phyloP scores from a whole-genome alignment of 345 rosid species.

The Rhodamnia rubescens region DNA sequence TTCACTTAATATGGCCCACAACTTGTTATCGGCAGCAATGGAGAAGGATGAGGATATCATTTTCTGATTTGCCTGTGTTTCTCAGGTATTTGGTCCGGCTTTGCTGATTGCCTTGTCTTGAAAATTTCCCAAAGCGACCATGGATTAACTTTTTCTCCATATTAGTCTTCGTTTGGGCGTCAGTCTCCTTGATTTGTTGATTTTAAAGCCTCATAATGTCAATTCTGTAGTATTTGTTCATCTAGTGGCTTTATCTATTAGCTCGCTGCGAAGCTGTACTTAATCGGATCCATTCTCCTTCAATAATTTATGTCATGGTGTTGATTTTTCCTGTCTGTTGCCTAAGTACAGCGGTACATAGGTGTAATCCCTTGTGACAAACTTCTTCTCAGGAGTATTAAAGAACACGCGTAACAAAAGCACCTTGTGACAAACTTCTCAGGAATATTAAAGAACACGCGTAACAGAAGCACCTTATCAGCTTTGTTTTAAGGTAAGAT shows the following conservation, averaged over 20 bases:
- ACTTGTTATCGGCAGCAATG: slow-evolving; percentile 37
- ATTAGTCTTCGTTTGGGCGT: background rate
- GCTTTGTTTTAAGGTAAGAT: background rate
- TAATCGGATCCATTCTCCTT: background rate
- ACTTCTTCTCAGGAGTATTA: background rate
- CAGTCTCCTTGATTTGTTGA: background rate
- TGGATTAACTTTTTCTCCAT: background rate
- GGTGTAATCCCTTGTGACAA: background rate
- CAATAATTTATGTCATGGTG: background rate
- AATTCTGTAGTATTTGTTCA: background rate
- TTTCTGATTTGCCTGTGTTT: slow-evolving; percentile 33
- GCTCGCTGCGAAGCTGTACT: background rate
- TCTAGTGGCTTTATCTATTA: background rate
- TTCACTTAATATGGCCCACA: slow-evolving; percentile 50
- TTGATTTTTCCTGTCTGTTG: background rate
- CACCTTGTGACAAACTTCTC: background rate
- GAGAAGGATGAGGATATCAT: slow-evolving; percentile 76
- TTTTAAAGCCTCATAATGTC: background rate
- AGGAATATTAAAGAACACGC: background rate
- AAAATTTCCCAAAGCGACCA: background rate
- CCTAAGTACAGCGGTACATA: background rate
- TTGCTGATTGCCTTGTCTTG: background rate
- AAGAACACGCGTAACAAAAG: background rate
- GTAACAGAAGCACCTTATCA: background rate
- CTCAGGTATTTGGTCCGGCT: background rate